Percentiles rank a stretch among this genome's conserved stretches.
Evolutionary conservation across 1,284 basidiomycete species (phyloP).

Genomic region (Sphagnurus paluster): DNA sequence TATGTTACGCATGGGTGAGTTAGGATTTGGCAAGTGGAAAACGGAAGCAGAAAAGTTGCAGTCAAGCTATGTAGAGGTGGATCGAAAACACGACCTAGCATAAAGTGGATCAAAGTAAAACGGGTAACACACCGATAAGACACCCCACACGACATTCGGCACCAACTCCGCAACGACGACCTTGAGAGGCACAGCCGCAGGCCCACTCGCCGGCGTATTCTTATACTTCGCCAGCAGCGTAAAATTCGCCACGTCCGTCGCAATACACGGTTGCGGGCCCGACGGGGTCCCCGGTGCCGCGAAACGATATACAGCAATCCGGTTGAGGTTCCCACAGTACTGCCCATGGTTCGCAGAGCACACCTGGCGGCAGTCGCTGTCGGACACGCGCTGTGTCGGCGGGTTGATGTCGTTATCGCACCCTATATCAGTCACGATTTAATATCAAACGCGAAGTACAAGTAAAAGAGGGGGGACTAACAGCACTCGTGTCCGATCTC

Average conservation of each 20-base stretch:
- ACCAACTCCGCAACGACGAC: slow-evolving; percentile 38
- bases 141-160: slow-evolving; percentile 35
- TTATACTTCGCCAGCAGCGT: slow-evolving; percentile 34
- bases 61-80: too few species aligned
- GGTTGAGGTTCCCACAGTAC: slow-evolving; percentile 39
- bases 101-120: too few species aligned
- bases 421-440: too few species aligned
- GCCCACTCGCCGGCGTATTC: slow-evolving; percentile 28
- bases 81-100: too few species aligned
- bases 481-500: slow-evolving; percentile 44
- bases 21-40: too few species aligned
- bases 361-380: slow-evolving; percentile 38
- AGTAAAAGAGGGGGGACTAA: slow-evolving; percentile 19
- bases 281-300: slow-evolving; percentile 22
- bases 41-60: too few species aligned
- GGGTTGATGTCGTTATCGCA: slow-evolving; percentile 34
- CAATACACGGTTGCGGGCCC: slow-evolving; percentile 26
- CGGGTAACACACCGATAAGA: slow-evolving; percentile 34
- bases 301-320: slow-evolving; percentile 35
- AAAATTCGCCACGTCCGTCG: slow-evolving; percentile 32
- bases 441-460: too few species aligned
- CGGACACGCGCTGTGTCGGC: slow-evolving; percentile 34
- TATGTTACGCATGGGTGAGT: too few species aligned
- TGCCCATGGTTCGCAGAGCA: slow-evolving; percentile 35
- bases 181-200: slow-evolving; percentile 29